Percentiles rank a stretch among this genome's conserved stretches.
Conservation (phyloP, 306 rosid species). For the Pyrus communis region DNA sequence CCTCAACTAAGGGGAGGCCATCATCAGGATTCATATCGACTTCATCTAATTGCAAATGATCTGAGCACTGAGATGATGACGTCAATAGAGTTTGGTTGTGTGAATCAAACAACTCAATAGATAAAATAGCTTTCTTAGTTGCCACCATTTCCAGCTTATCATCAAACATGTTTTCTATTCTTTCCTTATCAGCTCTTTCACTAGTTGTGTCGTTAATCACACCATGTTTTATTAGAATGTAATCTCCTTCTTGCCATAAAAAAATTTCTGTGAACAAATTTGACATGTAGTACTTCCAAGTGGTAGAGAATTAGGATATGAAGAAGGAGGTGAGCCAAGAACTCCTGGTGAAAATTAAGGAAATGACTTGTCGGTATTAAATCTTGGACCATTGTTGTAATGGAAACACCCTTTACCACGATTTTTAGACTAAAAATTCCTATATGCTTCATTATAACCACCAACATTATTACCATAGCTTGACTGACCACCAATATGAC, state of each 20-base stretch:
- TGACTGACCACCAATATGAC: too few relatives aligned
- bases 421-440: too few relatives aligned
- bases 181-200: slow-evolving; percentile 8
- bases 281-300: too few relatives aligned
- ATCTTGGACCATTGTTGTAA: too few relatives aligned
- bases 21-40: slow-evolving; percentile 28
- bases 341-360: too few relatives aligned
- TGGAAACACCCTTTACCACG: too few relatives aligned
- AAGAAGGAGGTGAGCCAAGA: too few relatives aligned
- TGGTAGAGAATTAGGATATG: too few relatives aligned
- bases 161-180: background rate
- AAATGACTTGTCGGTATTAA: too few relatives aligned
- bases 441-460: too few relatives aligned
- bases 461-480: too few relatives aligned
- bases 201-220: slow-evolving; percentile 13
- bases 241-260: slow-evolving; percentile 49
- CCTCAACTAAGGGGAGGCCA: slow-evolving; percentile 40
- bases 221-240: slow-evolving; percentile 16
- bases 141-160: slow-evolving; percentile 28
- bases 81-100: slow-evolving; percentile 29
- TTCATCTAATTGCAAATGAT: slow-evolving; percentile 30
- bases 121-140: slow-evolving; percentile 19
- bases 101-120: slow-evolving; percentile 7
- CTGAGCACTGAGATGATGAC: slow-evolving; percentile 36
- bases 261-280: too few relatives aligned